Base-by-base conservation (phyloP, 768 basidiomycete genomes). In the Russula griseocarnosa region DNA sequence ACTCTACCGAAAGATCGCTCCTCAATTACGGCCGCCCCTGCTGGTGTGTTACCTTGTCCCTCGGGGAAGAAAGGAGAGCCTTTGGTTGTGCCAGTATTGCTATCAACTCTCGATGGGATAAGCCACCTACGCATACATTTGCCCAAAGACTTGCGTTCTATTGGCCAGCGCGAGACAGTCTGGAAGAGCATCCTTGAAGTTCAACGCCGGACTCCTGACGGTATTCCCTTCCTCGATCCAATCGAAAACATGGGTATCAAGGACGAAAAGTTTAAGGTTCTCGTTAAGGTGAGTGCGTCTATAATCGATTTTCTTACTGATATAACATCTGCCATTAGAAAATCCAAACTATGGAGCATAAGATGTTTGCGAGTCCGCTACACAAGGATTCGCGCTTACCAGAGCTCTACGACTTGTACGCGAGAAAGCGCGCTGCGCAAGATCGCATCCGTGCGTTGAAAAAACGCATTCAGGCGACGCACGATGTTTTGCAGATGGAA, bases 201-300 rank as follows among this genome's bases (percentile, higher is more conserved):
- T n/a, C 87, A 94, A 63, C 82, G 87, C 61, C 83, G 95, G 55
- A 94, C 94, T 76, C 91, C 94, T 0, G 83, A 92, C 52, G 94
- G 94, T 1, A 85, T 98, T 60, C 78, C 90, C 0, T 76, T 95
- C 9, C 79, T 99, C 13, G 97, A 98, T 72, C 97, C 97, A 0
- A 79, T 98, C 32, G 82, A 91, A 71, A 93, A 98, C 72, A 94
- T 98, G 94, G 87, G 86, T 11, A 97, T 99, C 73, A 92, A 89
- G 62, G 97, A 98, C 69, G 90, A 92, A 40, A 93, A 90, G 69
- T 99, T 99, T 78, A 84, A 84, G 71, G 84, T 86, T 54, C 82
- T 98, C 0, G 82, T 98, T 60, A 83, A 91, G 76, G 95, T 94
- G 61, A 49, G 76, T 50, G 52, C 52, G 10, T 55, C n/a, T 34